These are phyloP conservation scores for Aspergillus tamarii DNA, from an alignment of 2,329 filamentous ascomycete genomes.

Conservation along the genomic window DNA sequence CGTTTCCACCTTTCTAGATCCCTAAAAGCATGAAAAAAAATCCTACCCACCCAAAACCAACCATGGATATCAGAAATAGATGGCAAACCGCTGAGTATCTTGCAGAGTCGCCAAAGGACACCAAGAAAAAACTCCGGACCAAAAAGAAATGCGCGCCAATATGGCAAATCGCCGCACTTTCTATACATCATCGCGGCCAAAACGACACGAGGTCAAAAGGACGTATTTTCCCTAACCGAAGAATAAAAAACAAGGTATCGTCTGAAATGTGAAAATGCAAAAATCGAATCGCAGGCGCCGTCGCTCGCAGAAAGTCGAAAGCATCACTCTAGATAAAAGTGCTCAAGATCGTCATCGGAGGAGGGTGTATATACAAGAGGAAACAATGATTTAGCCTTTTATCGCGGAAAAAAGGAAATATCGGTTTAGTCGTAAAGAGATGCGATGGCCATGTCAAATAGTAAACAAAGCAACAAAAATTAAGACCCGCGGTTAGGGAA, in stretches of 20 bases:
- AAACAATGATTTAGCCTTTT: constrained; percentile 36
- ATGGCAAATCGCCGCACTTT: constrained; percentile 41
- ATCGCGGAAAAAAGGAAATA: constrained; percentile 22
- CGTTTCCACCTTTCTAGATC: constrained; percentile 49
- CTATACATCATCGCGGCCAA: constrained; percentile 45
- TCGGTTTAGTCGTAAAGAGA: constrained; percentile 31
- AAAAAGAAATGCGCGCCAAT: constrained; percentile 38
- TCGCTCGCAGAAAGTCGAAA: constrained; percentile 45
- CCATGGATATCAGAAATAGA: constrained; percentile 29
- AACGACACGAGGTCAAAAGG: constrained; percentile 34
- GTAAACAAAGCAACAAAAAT: constrained; percentile 34
- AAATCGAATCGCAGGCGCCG: constrained; percentile 45
- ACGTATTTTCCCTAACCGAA: constrained; percentile 40
- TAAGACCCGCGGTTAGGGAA: constrained; percentile 40
- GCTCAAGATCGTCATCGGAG: constrained; percentile 40
- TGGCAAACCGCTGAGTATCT: constrained; percentile 31
- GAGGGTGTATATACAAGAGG: constrained; percentile 38
- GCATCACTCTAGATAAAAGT: constrained; percentile 39
- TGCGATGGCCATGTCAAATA: constrained; percentile 34
- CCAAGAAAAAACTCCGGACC: constrained; percentile 41
- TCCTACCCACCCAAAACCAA: constrained; percentile 29
- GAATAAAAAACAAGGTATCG: constrained; percentile 41
- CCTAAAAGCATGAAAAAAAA: constrained; percentile 35
- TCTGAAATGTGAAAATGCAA: constrained; percentile 36
- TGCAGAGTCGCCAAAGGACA: constrained; percentile 35